Base-by-base conservation (phyloP, 1,139 yeast species). In the Saccharomyces hybrid region DNA sequence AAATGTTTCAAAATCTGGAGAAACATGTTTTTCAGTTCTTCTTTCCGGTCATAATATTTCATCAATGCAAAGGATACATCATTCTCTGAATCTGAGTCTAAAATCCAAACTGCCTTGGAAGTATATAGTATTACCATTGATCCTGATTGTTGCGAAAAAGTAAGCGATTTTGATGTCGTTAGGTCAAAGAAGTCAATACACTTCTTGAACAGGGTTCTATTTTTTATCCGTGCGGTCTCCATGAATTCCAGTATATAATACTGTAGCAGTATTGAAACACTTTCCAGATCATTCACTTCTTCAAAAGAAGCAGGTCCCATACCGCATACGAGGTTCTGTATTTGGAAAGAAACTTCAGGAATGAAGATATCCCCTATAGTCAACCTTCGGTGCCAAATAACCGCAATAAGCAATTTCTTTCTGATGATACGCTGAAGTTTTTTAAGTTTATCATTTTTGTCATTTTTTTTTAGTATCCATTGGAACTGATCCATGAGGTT, bases 61-160 rank as follows among this genome's bases (percentile, higher is more conserved):
- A 53, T 44, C 26, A 46, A 5, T 26, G 50, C 53, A 23, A 38
- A 38, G 44, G 48, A 46, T 23, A 23, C 44, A 16, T 52, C 53
- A 23, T 51, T 51, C 2, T 47, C 52, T 11, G 31, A 46, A 32
- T 47, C 46, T n/a, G 46, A 46, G n/a, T 49, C 42, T 38, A 64
- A 46, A 14, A 48, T 50, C 27, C 52, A 28, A 9, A 64, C 56
- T 25, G 61, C 61, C 41, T 49, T 47, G 4, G 61, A 48, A 31
- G 61, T 53, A 48, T 62, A 59, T 27, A 61, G 34, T 14, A 58
- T 53, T 14, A 61, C 47, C 62, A 60, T 59, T 27, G 61, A 20
- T 26, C 59, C 58, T 3, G 64, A 50, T 16, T 58, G 55, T 41
- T 61, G 65, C 8, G 64, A 58, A 11, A 60, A 48, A 6, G 60